These are phyloP conservation scores for Nelumbo lutea DNA, from an alignment of 164 flowering plant genomes.

Conservation along the genomic window DNA sequence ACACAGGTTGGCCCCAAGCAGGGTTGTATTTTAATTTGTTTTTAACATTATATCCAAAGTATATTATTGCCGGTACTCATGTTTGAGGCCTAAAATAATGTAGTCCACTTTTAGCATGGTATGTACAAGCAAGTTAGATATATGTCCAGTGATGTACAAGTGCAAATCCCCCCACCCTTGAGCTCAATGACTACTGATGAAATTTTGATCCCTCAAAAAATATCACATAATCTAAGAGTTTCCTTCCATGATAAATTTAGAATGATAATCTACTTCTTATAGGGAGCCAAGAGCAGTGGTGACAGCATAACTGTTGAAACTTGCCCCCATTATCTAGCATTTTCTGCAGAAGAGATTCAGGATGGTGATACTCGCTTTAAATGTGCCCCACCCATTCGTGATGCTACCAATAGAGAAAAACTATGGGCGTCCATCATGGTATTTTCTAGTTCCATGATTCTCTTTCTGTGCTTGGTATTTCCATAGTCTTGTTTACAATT, in stretches of 20 bases:
- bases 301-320: constrained; percentile 90
- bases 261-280: constrained; percentile 2
- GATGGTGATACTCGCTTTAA: constrained; percentile 97
- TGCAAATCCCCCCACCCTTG: no score
- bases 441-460: constrained; percentile 9
- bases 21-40: not conserved
- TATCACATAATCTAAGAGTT: no score
- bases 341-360: constrained; percentile 84
- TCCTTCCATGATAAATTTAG: not conserved
- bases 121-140: no score
- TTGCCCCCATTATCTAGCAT: constrained; percentile 93
- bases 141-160: no score
- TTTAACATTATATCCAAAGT: not conserved
- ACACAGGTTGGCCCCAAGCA: not conserved
- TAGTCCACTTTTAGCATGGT: no score
- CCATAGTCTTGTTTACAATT: not conserved
- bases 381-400: constrained; percentile 94
- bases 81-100: no score
- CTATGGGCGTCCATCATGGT: constrained; percentile 88
- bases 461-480: constrained; percentile 1
- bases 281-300: constrained; percentile 78
- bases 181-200: no score
- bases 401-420: constrained; percentile 63
- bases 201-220: no score
- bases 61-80: no score